phyloP scores from a whole-genome alignment of 2,329 filamentous ascomycete genomes.

The Nannizziopsis barbatae region DNA sequence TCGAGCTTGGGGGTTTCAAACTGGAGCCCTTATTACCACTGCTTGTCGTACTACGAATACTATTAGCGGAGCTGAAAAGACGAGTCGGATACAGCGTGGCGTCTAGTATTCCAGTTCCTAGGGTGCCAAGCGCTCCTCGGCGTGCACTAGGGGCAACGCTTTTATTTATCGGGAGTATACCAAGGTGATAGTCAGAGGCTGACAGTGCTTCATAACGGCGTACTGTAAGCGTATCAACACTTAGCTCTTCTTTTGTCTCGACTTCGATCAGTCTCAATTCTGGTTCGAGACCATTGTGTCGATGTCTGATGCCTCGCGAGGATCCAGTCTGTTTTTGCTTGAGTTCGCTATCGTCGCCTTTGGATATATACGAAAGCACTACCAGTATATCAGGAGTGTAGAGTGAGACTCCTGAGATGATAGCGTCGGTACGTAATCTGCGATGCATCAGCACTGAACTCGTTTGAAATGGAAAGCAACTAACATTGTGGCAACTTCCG shows the following conservation, averaged over 20 bases:
- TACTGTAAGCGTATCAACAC: constrained; percentile 74
- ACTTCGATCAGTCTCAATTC: constrained; percentile 88
- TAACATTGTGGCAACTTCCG: constrained; percentile 84
- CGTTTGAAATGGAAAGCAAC: background rate
- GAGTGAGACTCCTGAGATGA: constrained; percentile 91
- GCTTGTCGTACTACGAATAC: constrained; percentile 50
- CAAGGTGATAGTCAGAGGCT: constrained; percentile 83
- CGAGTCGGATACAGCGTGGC: constrained; percentile 76
- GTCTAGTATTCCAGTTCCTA: constrained; percentile 73
- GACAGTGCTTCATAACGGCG: constrained; percentile 78
- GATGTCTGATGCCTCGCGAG: constrained; percentile 54
- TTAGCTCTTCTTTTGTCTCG: constrained; percentile 66
- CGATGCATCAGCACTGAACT: constrained; percentile 27
- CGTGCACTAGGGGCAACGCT: constrained; percentile 54
- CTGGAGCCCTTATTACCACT: constrained; percentile 48
- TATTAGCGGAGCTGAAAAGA: constrained; percentile 77
- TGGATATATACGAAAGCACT: constrained; percentile 77
- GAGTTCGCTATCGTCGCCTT: constrained; percentile 48
- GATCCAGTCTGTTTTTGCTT: constrained; percentile 32
- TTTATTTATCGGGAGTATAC: constrained; percentile 65
- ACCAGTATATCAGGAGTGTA: constrained; percentile 87
- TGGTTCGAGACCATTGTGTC: constrained; percentile 70
- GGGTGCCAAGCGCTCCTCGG: constrained; percentile 62
- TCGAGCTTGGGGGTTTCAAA: constrained; percentile 41
- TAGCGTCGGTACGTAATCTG: constrained; percentile 89